Conservation (phyloP, 306 rosid species). For the Cucumis cinereus region DNA sequence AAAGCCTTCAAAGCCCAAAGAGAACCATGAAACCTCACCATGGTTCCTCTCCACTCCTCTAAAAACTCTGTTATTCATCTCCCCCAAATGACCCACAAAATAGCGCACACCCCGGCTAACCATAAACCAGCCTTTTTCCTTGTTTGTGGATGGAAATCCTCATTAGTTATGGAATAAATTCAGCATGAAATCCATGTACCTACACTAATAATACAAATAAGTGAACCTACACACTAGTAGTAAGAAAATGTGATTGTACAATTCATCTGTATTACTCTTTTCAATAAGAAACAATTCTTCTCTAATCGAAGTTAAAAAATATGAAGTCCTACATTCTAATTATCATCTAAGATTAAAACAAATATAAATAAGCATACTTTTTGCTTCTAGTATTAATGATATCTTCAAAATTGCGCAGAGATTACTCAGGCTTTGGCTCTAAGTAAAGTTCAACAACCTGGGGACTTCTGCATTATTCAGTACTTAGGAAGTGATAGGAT, state of each 20-base stretch:
- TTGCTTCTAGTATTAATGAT: neutral
- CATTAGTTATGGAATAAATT: neutral
- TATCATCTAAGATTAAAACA: neutral
- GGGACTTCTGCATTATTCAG: neutral
- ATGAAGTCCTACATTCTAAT: neutral
- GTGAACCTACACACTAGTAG: neutral
- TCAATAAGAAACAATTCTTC: no score
- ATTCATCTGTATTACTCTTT: neutral
- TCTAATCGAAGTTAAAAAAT: neutral
- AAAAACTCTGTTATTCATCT: no score
- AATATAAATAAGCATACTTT: neutral
- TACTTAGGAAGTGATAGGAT: neutral
- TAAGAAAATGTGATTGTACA: neutral
- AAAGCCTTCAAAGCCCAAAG: no score
- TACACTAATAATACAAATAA: neutral
- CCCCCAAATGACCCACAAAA: no score
- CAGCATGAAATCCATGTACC: neutral
- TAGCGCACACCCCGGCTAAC: no score
- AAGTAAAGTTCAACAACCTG: neutral
- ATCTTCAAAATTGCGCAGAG: neutral
- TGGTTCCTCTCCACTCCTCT: no score
- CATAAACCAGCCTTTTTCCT: no score
- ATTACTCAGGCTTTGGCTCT: neutral
- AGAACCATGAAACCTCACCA: no score
- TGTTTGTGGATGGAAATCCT: neutral